Evolutionary conservation across 768 basidiomycete genomes (phyloP).

Genomic region (Amanita exitialis): DNA sequence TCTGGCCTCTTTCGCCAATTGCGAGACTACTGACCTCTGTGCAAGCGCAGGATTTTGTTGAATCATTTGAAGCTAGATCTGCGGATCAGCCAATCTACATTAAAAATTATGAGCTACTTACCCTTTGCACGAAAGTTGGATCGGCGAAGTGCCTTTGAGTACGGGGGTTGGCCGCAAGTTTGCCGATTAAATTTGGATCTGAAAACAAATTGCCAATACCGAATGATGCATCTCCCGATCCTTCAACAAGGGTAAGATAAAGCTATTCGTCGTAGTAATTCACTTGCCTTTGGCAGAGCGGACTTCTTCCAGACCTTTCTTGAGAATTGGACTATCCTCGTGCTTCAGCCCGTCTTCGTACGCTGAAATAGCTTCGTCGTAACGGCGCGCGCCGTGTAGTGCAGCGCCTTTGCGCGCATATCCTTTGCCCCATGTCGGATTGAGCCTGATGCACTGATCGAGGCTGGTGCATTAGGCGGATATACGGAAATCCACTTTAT

Average conservation of each 20-base stretch:
- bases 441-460: constrained; percentile 65
- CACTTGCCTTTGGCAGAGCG: constrained; percentile 68
- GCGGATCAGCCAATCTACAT: constrained; percentile 5
- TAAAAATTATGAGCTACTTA: constrained; percentile 14
- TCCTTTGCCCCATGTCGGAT: constrained; percentile 82
- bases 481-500: neutral
- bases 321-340: constrained; percentile 74
- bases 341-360: constrained; percentile 76
- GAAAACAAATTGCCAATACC: constrained; percentile 71
- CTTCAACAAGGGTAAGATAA: neutral
- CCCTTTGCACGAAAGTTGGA: constrained; percentile 70
- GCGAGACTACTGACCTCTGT: constrained; percentile 31
- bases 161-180: constrained; percentile 81
- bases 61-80: constrained; percentile 45
- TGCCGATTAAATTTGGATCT: constrained; percentile 76
- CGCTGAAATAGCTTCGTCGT: constrained; percentile 73
- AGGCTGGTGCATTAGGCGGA: neutral
- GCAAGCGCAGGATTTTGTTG: constrained; percentile 64
- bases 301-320: constrained; percentile 86
- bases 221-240: constrained; percentile 29
- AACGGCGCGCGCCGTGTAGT: constrained; percentile 71
- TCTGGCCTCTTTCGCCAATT: neutral
- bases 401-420: constrained; percentile 91
- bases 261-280: constrained; percentile 15
- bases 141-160: constrained; percentile 80